phyloP scores from a whole-genome alignment of 192 early-diverging fungal genomes.

The Jimgerdemannia flammicorona region DNA sequence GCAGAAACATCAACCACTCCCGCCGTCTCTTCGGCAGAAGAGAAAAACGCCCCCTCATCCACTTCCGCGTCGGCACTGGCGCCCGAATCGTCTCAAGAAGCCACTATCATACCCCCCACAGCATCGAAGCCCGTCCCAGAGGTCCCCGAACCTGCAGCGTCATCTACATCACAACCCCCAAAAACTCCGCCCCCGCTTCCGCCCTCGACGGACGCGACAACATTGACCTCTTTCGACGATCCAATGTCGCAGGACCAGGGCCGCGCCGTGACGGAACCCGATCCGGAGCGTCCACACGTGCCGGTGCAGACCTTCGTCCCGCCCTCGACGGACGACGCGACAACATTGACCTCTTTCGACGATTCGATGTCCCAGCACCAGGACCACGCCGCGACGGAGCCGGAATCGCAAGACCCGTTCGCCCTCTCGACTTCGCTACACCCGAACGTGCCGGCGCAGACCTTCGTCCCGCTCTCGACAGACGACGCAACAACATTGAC shows the following conservation, averaged over 20 bases:
- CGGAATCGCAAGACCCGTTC: neutral
- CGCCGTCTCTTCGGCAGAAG: neutral
- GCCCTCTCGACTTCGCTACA: neutral
- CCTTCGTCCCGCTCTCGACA: conserved; percentile 25
- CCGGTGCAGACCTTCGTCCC: conserved; percentile 34
- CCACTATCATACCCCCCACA: too few species aligned
- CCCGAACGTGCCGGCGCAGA: conserved; percentile 28
- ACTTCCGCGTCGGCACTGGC: neutral
- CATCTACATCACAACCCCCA: too few species aligned
- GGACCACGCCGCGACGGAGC: neutral
- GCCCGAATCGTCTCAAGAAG: too few species aligned
- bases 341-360: conserved; percentile 2
- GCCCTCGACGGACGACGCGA: neutral
- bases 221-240: neutral
- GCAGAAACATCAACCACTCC: neutral
- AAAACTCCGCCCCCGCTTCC: neutral
- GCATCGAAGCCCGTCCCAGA: too few species aligned
- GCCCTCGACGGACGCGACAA: neutral
- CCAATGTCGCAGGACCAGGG: neutral
- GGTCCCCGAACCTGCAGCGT: too few species aligned
- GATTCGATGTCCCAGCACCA: neutral
- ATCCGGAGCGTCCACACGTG: conserved; percentile 17
- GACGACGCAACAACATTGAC: neutral
- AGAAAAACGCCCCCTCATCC: neutral
- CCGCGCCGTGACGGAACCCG: neutral